Base-by-base conservation (phyloP, 768 basidiomycete species). In the Ramaria rubella region DNA sequence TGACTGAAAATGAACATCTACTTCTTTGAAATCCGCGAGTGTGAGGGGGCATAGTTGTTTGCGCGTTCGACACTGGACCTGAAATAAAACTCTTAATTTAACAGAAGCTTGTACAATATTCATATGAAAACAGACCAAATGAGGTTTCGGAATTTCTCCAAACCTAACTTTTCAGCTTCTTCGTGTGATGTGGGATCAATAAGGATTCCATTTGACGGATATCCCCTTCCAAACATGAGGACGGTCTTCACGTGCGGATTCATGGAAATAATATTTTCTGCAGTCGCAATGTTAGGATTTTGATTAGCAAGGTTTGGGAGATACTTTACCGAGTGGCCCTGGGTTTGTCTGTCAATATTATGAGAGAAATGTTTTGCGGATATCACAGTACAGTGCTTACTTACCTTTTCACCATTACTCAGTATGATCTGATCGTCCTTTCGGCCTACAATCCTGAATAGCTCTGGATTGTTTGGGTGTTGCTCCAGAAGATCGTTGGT, bases 321-420 rank as follows among this genome's bases (percentile, higher is more conserved):
- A 5, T 33, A 42, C n/a, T 42, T 21, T 60, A 67, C 68, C 66
- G 1, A 70, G 57, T 30, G 69, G 69, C 15, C 66, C 65, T 4
- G 69, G 69, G 40, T 70, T 70, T n/a, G 67, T 70, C 63, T 67
- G 27, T 12, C 15, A 17, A 17, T 19, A 40, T 17, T 12, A 31
- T 33, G 36, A 48, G 17, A 23, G 7, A 12, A 27, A 40, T 27
- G 8, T 19, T 31, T 55, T 21, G 29, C 4, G 15, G 11, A n/a
- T 7, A 14, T 40, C 11, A 38, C 6, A 42, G n/a, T 26, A 8
- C 21, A 15, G 23, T n/a, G n/a, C n/a, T n/a, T n/a, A n/a, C 8
- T 42, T n/a, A 75, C 65, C 60, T 77, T 77, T 60, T 77, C 75
- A 9, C 76, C 76, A 0, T 70, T 76, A 5, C 71, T 69, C 15